Percentiles rank a stretch among this genome's conserved stretches.
Conservation (phyloP, 768 basidiomycete genomes). For the Leccinellum rugosiceps region DNA sequence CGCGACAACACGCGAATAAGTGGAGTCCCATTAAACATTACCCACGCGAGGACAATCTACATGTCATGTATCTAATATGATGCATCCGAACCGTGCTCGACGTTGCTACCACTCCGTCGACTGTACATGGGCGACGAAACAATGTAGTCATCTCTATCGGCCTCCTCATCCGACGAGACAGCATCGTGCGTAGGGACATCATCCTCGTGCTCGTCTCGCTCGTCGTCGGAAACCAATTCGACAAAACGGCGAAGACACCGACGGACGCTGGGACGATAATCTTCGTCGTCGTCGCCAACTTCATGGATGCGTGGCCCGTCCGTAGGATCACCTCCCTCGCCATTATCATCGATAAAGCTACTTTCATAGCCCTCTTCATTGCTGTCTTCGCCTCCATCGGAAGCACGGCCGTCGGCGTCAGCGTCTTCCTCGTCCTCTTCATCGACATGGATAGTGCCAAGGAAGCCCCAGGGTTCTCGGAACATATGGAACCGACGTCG, state of each 20-base stretch:
- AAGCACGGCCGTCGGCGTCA: conserved; percentile 7
- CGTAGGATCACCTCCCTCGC: conserved; percentile 11
- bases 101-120: neutral
- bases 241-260: neutral
- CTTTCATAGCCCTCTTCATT: conserved; percentile 45
- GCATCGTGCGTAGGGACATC: conserved; percentile 1
- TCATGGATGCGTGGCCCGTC: conserved; percentile 25
- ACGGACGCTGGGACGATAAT: neutral
- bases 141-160: neutral
- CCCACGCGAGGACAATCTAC: neutral
- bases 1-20: conserved; percentile 1
- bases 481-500: conserved; percentile 13
- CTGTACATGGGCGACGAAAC: neutral
- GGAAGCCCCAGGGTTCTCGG: conserved; percentile 15
- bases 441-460: conserved; percentile 19
- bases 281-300: conserved; percentile 14
- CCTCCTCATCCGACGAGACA: conserved; percentile 21
- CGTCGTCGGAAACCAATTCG: conserved; percentile 15
- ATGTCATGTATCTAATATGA: conserved; percentile 1
- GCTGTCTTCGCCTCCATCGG: conserved; percentile 19
- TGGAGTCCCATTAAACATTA: no score
- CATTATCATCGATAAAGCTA: conserved; percentile 56
- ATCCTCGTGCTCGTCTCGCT: conserved; percentile 1
- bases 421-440: conserved; percentile 24
- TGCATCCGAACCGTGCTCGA: conserved; percentile 24